Percentiles rank a stretch among this genome's conserved stretches.
These are phyloP conservation scores for Clarireedia homoeocarpa DNA, from an alignment of 2,329 filamentous ascomycete species.

Conservation along the genomic window DNA sequence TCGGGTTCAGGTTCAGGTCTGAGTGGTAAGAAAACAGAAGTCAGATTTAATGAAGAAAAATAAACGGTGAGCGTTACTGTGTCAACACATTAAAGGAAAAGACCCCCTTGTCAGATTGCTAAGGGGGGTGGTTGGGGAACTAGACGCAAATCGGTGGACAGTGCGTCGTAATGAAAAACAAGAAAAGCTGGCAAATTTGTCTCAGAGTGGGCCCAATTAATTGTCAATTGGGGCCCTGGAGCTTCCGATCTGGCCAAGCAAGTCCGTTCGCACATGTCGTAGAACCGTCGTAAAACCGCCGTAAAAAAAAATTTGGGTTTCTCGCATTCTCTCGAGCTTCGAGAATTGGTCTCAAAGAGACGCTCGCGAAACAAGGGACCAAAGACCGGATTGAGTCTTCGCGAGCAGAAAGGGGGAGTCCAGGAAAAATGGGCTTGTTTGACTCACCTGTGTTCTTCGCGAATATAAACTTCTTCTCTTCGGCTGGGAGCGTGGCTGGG, in stretches of 20 bases:
- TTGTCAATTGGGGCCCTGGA: constrained; percentile 4
- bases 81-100: constrained; percentile 28
- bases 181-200: constrained; percentile 12
- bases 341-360: no score
- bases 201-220: constrained; percentile 10
- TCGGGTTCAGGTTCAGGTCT: constrained; percentile 12
- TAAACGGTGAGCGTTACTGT: constrained; percentile 33
- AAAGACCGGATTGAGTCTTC: neutral
- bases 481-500: constrained; percentile 43
- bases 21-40: constrained; percentile 16
- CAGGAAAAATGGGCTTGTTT: neutral
- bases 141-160: constrained; percentile 9
- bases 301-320: neutral
- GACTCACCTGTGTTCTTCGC: constrained; percentile 48
- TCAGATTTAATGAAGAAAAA: constrained; percentile 17
- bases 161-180: constrained; percentile 9
- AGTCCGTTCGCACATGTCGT: constrained; percentile 4
- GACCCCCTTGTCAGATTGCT: constrained; percentile 8
- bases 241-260: constrained; percentile 7
- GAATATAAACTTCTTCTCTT: constrained; percentile 43
- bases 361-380: neutral
- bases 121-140: constrained; percentile 12
- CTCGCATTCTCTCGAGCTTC: no score
- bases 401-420: neutral
- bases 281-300: neutral